These are phyloP conservation scores for Clonostachys rosea DNA, from an alignment of 2,329 filamentous ascomycete genomes.

Conservation along the genomic window DNA sequence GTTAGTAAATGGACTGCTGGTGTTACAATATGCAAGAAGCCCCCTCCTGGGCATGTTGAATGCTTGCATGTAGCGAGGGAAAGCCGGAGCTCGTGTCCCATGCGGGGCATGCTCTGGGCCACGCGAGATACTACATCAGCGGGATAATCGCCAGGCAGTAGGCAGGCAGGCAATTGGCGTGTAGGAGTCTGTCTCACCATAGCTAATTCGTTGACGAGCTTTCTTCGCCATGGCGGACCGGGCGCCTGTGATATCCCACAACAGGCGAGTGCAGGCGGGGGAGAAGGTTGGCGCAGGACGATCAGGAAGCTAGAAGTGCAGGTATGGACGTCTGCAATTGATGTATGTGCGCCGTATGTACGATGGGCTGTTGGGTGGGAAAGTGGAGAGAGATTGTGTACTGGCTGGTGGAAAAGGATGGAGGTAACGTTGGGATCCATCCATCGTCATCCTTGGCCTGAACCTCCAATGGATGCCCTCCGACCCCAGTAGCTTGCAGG, in stretches of 20 bases:
- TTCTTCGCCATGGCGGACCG: constrained; percentile 55
- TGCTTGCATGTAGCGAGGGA: neutral
- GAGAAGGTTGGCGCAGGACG: neutral
- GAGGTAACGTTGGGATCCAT: no score
- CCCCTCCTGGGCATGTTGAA: neutral
- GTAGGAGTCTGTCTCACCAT: constrained; percentile 41
- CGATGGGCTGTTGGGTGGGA: neutral
- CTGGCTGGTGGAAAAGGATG: neutral
- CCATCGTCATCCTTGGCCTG: no score
- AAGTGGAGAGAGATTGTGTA: neutral
- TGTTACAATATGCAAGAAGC: neutral
- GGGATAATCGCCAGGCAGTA: no score
- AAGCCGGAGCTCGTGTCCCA: neutral
- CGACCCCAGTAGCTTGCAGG: no score
- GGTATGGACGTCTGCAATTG: neutral
- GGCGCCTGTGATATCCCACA: no score
- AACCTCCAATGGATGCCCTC: no score
- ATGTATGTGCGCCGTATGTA: neutral
- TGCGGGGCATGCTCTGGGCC: neutral
- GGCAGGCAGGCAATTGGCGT: constrained; percentile 1
- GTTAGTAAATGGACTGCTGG: constrained; percentile 1
- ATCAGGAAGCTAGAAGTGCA: neutral
- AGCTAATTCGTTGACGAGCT: constrained; percentile 66
- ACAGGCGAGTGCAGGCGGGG: neutral
- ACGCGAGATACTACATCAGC: constrained; percentile 5